A percentile compares a stretch with the other conserved stretches of the same genome.
Evolutionary conservation across 2,329 filamentous ascomycete genomes (phyloP).

Genomic region (Sporothrix inflata): DNA sequence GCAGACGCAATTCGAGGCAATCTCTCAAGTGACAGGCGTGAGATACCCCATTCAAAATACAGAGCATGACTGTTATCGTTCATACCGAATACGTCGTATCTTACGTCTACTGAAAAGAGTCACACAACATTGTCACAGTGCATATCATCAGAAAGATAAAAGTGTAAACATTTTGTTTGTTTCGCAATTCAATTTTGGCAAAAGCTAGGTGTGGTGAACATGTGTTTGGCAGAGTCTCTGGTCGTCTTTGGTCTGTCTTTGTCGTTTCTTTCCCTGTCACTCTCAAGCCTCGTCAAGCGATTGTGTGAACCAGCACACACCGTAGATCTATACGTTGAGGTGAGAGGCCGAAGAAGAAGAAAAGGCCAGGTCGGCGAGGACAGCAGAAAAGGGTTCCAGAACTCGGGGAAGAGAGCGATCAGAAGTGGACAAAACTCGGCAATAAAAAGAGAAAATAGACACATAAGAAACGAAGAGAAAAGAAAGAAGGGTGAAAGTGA

Average conservation of each 20-base stretch:
- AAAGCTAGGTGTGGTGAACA: not conserved
- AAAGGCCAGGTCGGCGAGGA: not conserved
- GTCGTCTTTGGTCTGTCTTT: not conserved
- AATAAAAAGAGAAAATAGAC: slow-evolving; percentile 15
- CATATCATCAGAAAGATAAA: not conserved
- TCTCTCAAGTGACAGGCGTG: not conserved
- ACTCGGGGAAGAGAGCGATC: slow-evolving; percentile 11
- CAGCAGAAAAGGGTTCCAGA: not conserved
- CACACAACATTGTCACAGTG: not conserved
- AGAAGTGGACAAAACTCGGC: slow-evolving; percentile 2
- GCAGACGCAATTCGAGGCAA: not conserved
- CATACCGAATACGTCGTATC: too few relatives aligned
- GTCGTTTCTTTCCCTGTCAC: not conserved
- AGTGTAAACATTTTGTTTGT: not conserved
- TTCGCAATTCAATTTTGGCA: not conserved
- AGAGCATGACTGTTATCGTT: not conserved
- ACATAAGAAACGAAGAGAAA: not conserved
- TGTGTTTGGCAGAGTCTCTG: not conserved
- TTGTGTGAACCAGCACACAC: slow-evolving; percentile 10
- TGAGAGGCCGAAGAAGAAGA: not conserved
- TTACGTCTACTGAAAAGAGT: not conserved
- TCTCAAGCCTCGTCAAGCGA: not conserved
- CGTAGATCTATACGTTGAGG: not conserved
- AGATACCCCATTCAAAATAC: not conserved
- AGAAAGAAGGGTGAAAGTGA: slow-evolving; percentile 19